A percentile compares a stretch with the other conserved stretches of the same genome.
Evolutionary conservation across 441 rosid species (phyloP).

Genomic region (Sinapis alba): DNA sequence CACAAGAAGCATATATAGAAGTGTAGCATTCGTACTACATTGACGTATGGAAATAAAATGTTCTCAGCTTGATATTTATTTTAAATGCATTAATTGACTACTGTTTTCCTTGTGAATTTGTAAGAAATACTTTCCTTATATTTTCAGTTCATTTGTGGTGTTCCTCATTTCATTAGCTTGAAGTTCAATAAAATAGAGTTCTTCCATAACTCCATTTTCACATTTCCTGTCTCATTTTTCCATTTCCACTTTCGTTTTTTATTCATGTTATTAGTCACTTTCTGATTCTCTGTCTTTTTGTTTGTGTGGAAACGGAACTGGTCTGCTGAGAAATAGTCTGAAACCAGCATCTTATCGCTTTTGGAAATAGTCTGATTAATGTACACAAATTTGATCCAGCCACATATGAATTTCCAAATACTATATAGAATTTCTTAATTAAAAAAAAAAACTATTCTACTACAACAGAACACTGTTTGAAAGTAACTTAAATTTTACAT

Average conservation of each 20-base stretch:
- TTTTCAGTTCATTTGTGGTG: neutral
- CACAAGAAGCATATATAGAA: conserved; percentile 14
- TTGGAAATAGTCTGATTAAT: neutral
- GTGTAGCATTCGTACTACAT: neutral
- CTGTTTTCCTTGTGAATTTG: neutral
- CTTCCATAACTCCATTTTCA: neutral
- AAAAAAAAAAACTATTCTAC: neutral
- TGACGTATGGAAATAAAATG: neutral
- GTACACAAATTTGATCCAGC: neutral
- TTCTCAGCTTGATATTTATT: neutral
- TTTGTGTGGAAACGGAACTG: neutral
- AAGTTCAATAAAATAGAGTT: neutral
- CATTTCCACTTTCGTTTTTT: neutral
- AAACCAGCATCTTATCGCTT: neutral
- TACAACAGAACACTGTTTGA: too few species aligned
- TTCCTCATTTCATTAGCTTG: neutral
- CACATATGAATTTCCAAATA: neutral
- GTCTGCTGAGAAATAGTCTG: neutral
- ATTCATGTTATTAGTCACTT: neutral
- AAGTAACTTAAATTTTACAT: too few species aligned
- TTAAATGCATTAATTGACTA: neutral
- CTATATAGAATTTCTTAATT: neutral
- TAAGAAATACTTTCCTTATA: neutral
- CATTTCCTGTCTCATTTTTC: neutral
- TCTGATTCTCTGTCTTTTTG: neutral